Evolutionary conservation across 2,329 filamentous ascomycete genomes (phyloP), one percentile per base, ranked within the genome.

Genomic region (Diplodia intermedia): DNA sequence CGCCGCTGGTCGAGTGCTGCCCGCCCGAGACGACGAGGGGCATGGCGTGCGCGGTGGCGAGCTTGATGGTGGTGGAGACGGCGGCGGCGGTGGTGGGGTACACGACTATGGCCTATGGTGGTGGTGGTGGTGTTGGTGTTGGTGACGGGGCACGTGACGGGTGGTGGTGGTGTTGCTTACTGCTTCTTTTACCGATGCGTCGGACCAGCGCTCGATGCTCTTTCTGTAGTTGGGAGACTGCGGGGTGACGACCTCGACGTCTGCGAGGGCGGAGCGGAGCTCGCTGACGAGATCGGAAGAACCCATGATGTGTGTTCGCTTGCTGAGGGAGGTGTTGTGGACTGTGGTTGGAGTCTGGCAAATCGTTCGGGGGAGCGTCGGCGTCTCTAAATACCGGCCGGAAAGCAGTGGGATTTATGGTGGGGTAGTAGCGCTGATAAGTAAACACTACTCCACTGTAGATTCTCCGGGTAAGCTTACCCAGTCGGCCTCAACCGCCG

Each of bases 11-110:
- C 1, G 84, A 85, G 74, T 89, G 86, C 0, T 86, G 85, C 20
- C 87, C 86, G 15, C 86, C 83, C 68, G 82, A 81, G 43, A 88
- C 83, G 0, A 83, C 84, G 67, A 88, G 79, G 55, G 85, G 81
- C 50, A 88, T 79, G 5, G 73, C 70, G 66, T 77, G 60, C 11
- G 70, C 67, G 14, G 71, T 70, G 47, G 73, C 69, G 54, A 75
- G 73, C 3, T n/a, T 18, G 9, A 65, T 1, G 2, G 49, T 23
- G 0, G 18, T 38, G 0, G 49, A 53, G 15, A 54, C 61, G 18
- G 54, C 49, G 11, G 18, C 14, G 4, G 61, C 26, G 5, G 31
- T 65, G n/a, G 23, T 31, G 31, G 61, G 49, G 33, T 65, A 54
- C 31, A 54, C 31, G 20, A 65, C 15, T 31, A 65, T 23, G 20